Conservation (phyloP, 1,284 basidiomycete genomes). For the Earliella scabrosa region DNA sequence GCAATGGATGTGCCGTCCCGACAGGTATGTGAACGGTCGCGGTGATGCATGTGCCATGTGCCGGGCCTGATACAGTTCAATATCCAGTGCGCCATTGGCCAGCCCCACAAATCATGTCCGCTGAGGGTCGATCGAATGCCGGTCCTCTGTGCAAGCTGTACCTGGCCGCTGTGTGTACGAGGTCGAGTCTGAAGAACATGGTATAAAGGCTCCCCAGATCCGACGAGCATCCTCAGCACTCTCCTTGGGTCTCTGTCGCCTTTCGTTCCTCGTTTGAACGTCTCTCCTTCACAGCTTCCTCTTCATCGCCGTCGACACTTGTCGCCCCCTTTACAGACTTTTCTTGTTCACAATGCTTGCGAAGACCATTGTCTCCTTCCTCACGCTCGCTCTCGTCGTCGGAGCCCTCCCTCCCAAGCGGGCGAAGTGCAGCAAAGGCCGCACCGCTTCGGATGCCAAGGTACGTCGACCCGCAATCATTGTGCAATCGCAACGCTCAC, state of each 20-base stretch:
- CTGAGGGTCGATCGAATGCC: too few relatives aligned
- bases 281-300: neutral
- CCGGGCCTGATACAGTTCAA: neutral
- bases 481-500: neutral
- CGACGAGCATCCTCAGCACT: neutral
- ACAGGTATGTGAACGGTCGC: slow-evolving; percentile 3
- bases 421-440: slow-evolving; percentile 25
- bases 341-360: slow-evolving; percentile 13
- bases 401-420: slow-evolving; percentile 15
- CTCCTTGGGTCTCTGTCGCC: slow-evolving; percentile 2
- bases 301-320: neutral
- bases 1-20: neutral
- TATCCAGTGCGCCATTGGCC: neutral
- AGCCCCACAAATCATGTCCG: too few relatives aligned
- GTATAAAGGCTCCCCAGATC: neutral
- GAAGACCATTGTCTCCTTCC: slow-evolving; percentile 9
- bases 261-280: too few relatives aligned
- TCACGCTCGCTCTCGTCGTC: slow-evolving; percentile 11
- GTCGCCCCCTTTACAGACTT: neutral
- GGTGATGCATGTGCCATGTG: neutral
- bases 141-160: too few relatives aligned
- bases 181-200: too few relatives aligned
- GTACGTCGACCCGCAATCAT: neutral
- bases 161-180: too few relatives aligned
- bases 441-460: slow-evolving; percentile 38